Base-by-base conservation (phyloP, 2,329 filamentous ascomycete genomes). In the Cordyceps fumosorosea region DNA sequence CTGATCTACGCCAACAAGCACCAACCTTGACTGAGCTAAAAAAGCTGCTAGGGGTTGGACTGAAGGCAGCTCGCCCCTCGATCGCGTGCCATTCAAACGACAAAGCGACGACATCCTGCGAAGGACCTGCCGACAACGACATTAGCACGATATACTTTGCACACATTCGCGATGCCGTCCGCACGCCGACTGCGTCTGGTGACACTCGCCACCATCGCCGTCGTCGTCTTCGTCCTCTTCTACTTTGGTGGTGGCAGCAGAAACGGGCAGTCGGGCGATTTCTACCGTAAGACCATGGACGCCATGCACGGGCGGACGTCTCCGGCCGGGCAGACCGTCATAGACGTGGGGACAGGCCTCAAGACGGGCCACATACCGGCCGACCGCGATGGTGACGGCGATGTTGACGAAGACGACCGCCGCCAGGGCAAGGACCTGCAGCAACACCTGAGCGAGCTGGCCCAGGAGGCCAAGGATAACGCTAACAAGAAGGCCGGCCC, bases 171-270 rank as follows among this genome's bases (percentile, higher is more conserved):
- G 63, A 91, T 91, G 89, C 84, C 86, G 69, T 89, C 88, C 22
- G 80, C 83, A 68, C 86, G 91, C 66, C 87, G 90, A 68, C 71
- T 91, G 69, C 87, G 87, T 71, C 77, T 89, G 67, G 77, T 91
- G 62, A 77, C 84, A 66, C 78, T 93, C 69, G 78, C 88, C 62
- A 79, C 87, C 62, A 67, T 92, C 67, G 79, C 86, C 66, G 78
- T 84, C 63, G 75, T 93, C 64, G 76, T 93, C 67, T 80, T 87
- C 52, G 77, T 89, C 60, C 78, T 96, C 67, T 91, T 93, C 78
- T 87, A 91, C 72, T 88, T 87, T 22, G 83, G 82, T n/a, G 81
- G 81, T 58, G 80, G 42, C 48, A 80, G 42, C 48, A 12, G 54
- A 37, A n/a, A 7, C 81, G 56, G 78, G 79, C 40, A 73, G 77